Percentiles rank a stretch among this genome's conserved stretches.
Evolutionary conservation across 2,329 filamentous ascomycete species (phyloP).

Genomic region (Colletotrichum limetticola): DNA sequence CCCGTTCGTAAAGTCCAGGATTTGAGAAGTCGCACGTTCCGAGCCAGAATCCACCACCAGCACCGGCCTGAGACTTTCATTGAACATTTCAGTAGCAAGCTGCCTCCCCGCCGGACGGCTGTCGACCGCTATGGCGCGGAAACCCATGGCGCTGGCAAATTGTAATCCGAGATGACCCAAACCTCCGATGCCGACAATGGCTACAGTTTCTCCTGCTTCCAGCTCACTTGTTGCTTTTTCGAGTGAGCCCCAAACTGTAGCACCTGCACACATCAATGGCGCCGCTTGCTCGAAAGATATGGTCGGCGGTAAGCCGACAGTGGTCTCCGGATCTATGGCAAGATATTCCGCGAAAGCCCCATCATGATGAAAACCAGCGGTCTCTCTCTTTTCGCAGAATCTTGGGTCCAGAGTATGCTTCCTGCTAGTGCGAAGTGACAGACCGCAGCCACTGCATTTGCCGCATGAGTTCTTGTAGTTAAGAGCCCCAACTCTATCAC

Average conservation of each 20-base stretch:
- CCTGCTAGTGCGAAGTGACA: constrained; percentile 32
- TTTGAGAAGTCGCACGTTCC: constrained; percentile 31
- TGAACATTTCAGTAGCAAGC: constrained; percentile 42
- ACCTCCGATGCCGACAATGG: constrained; percentile 48
- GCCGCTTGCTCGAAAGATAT: constrained; percentile 47
- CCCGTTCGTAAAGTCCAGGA: constrained; percentile 42
- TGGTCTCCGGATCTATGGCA: constrained; percentile 43
- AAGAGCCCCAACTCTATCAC: constrained; percentile 48
- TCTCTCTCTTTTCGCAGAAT: constrained; percentile 45
- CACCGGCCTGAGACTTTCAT: constrained; percentile 38
- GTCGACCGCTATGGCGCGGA: constrained; percentile 48
- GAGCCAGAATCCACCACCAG: constrained; percentile 42
- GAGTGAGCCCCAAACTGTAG: constrained; percentile 47
- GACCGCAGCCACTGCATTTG: constrained; percentile 41
- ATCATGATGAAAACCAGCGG: constrained; percentile 47
- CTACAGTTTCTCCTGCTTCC: constrained; percentile 39
- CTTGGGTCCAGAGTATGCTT: constrained; percentile 40
- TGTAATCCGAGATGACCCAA: constrained; percentile 49
- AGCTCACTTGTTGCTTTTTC: constrained; percentile 43
- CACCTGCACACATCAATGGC: constrained; percentile 49
- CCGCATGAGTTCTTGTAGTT: constrained; percentile 48
- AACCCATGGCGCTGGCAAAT: constrained; percentile 48
- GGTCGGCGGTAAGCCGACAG: constrained; percentile 41
- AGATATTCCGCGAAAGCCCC: constrained; percentile 49
- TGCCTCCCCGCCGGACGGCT: constrained; percentile 42